phyloP scores from a whole-genome alignment of 352 stramenopile genomes.

The Phytophthora podocarpi region DNA sequence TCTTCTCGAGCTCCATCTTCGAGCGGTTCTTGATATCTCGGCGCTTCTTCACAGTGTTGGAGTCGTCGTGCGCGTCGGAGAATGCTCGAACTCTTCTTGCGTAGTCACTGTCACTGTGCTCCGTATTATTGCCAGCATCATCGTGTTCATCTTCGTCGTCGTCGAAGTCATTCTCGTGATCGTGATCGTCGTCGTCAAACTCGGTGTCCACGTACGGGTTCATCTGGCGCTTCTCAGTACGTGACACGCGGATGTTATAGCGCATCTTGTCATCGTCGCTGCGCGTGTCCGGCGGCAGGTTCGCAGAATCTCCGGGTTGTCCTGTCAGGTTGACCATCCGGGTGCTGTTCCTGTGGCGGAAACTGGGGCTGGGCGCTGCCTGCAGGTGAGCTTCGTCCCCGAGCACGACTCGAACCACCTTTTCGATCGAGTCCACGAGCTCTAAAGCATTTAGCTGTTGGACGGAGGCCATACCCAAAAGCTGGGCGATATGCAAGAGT shows the following conservation, averaged over 20 bases:
- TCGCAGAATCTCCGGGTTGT: conserved; percentile 27
- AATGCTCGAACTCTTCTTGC: background rate
- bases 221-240: conserved; percentile 52
- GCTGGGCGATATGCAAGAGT: conserved; percentile 77
- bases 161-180: conserved; percentile 32
- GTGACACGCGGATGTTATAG: conserved; percentile 79
- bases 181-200: conserved; percentile 32
- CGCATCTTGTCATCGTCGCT: conserved; percentile 64
- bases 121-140: conserved; percentile 6
- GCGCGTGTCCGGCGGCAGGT: conserved; percentile 45
- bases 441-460: conserved; percentile 64
- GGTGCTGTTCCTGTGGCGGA: conserved; percentile 80
- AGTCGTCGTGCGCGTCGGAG: background rate
- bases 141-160: conserved; percentile 25
- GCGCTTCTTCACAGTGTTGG: conserved; percentile 47
- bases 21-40: conserved; percentile 72
- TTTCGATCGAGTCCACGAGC: conserved; percentile 74
- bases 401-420: conserved; percentile 73
- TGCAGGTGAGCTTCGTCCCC: conserved; percentile 78
- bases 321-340: conserved; percentile 42
- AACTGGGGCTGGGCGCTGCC: conserved; percentile 44
- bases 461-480: conserved; percentile 54
- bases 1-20: conserved; percentile 69
- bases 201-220: conserved; percentile 66
- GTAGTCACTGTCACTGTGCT: conserved; percentile 11